Base-by-base conservation (phyloP, 129 eudicot genomes). In the Flaveria robusta region DNA sequence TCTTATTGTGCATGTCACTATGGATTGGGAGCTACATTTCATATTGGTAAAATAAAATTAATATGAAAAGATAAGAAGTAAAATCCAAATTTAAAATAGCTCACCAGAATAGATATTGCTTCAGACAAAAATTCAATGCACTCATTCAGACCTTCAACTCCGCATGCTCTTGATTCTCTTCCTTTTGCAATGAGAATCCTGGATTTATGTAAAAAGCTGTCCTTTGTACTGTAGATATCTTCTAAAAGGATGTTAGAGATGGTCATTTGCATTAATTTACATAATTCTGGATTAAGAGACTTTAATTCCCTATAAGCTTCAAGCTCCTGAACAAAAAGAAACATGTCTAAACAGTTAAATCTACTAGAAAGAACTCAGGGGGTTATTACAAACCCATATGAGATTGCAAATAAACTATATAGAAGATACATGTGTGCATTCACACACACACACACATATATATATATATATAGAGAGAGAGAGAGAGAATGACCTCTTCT, bases 271-370 rank as follows among this genome's bases (percentile, higher is more conserved):
- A 94, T 89, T 83, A 65, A 78, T 72, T 76, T 81, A 76, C 86
- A 76, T 51, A 89, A 77, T 73, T 69, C 69, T 42, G 91, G 96
- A 79, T 87, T 81, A 66, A 77, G 68, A 31, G 80, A 49, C 75
- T 75, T 79, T 79, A 85, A 51, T 78, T 85, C 96, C 42, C 59
- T 85, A 76, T 91, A 94, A 63, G 87, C 86, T 70, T 66, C 68
- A 86, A 94, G 90, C 84, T 94, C 99, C 99, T 94, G 79, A 77
- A 74, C 45, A 81, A 31, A 34, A 22, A 34, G n/a, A 70, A 46
- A 19, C 82, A 50, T 43, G 60, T 68, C 45, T 70, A 47, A 69
- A 42, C 4, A 66, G 50, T 41, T 27, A 76, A 9, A 64, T 66
- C 24, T 23, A 70, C 67, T 37, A 47, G 24, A 23, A 56, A 50